Conservation (phyloP, 768 basidiomycete genomes). For the Trametes meyenii region DNA sequence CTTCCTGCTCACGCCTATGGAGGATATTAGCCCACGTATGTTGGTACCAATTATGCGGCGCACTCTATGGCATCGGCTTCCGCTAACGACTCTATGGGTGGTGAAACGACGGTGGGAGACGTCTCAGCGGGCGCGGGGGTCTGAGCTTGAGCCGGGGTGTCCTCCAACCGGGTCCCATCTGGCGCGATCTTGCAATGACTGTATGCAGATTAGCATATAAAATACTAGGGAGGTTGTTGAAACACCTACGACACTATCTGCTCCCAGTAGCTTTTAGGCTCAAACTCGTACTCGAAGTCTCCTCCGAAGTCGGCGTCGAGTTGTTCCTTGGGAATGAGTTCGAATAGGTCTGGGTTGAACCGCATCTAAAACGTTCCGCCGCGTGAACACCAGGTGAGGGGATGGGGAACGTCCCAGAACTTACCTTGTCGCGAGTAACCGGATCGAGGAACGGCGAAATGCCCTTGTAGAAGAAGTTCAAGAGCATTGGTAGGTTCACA, state of each 20-base stretch:
- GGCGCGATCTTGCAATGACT: conserved; percentile 36
- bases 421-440: conserved; percentile 83
- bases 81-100: not conserved
- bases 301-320: conserved; percentile 87
- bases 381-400: not conserved
- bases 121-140: not conserved
- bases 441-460: conserved; percentile 89
- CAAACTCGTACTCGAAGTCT: conserved; percentile 71
- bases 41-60: not conserved
- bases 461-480: conserved; percentile 80
- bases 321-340: conserved; percentile 73
- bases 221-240: not conserved
- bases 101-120: not conserved
- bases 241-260: conserved; percentile 65
- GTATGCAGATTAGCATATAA: not conserved
- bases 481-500: conserved; percentile 75
- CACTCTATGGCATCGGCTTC: conserved; percentile 5
- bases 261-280: conserved; percentile 76
- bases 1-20: not conserved
- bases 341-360: conserved; percentile 82
- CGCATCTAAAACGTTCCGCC: conserved; percentile 61
- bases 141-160: not conserved
- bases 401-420: conserved; percentile 12
- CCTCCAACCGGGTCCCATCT: conserved; percentile 33
- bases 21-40: not conserved